Evolutionary conservation across 1,139 yeast species (phyloP).

Genomic region (Diutina neorugosa): DNA sequence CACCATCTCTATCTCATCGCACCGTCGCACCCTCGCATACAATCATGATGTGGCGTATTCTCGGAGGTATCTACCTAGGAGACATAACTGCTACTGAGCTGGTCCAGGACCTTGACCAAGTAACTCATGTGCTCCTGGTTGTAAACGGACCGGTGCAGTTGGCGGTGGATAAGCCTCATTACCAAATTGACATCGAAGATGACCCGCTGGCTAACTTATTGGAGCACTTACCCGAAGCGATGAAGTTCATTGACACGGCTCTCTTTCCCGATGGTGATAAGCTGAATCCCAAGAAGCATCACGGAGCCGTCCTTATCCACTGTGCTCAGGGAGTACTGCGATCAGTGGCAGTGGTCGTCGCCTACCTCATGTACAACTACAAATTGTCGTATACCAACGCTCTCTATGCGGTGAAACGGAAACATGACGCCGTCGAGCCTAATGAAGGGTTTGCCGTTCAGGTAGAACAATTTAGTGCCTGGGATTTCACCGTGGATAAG

Average conservation of each 20-base stretch:
- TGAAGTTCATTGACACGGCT: slow-evolving; percentile 56
- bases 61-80: slow-evolving; percentile 57
- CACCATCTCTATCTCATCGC: not conserved
- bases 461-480: slow-evolving; percentile 40
- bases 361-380: slow-evolving; percentile 70
- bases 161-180: slow-evolving; percentile 35
- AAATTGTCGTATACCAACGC: slow-evolving; percentile 49
- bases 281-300: slow-evolving; percentile 25
- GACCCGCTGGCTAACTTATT: slow-evolving; percentile 49
- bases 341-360: slow-evolving; percentile 59
- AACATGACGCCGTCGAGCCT: slow-evolving; percentile 51
- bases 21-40: not conserved
- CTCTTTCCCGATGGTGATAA: slow-evolving; percentile 28
- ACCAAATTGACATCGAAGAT: slow-evolving; percentile 65
- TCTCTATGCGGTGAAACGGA: slow-evolving; percentile 57
- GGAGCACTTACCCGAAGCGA: slow-evolving; percentile 45
- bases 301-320: slow-evolving; percentile 42
- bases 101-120: slow-evolving; percentile 28
- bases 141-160: slow-evolving; percentile 56
- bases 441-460: slow-evolving; percentile 70
- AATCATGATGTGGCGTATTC: slow-evolving; percentile 27
- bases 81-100: slow-evolving; percentile 40
- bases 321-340: slow-evolving; percentile 88
- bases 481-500: slow-evolving; percentile 18
- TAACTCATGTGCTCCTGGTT: slow-evolving; percentile 61